These are phyloP conservation scores for Globisporangium orthogonon DNA, from an alignment of 352 stramenopile species.

Conservation along the genomic window DNA sequence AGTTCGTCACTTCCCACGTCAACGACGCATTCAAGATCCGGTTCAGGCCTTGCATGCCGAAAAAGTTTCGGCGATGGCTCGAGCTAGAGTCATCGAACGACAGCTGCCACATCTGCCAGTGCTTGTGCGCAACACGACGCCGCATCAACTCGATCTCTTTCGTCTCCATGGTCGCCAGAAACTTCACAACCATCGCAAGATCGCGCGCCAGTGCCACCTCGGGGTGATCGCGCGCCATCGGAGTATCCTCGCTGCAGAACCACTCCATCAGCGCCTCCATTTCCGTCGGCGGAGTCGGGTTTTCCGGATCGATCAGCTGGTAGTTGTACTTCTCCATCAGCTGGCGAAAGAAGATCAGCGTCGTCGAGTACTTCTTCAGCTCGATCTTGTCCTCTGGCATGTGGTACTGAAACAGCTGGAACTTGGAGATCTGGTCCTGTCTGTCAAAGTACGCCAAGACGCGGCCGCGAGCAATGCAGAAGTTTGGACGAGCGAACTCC, in stretches of 20 bases:
- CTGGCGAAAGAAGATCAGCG: constrained; percentile 79
- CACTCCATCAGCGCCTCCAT: constrained; percentile 90
- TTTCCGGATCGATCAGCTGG: constrained; percentile 73
- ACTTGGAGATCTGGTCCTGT: constrained; percentile 44
- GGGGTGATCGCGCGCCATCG: constrained; percentile 75
- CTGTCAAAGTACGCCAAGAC: constrained; percentile 81
- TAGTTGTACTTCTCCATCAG: constrained; percentile 86
- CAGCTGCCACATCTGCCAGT: constrained; percentile 87
- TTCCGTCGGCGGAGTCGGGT: constrained; percentile 77
- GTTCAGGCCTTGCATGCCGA: constrained; percentile 62
- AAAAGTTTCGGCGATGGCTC: constrained; percentile 72
- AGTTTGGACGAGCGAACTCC: constrained; percentile 78
- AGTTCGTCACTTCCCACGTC: constrained; percentile 87
- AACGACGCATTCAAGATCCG: constrained; percentile 54
- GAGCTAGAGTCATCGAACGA: constrained; percentile 83
- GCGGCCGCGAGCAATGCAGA: constrained; percentile 60
- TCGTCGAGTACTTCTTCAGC: constrained; percentile 86
- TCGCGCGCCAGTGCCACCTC: constrained; percentile 78
- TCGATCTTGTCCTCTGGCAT: constrained; percentile 88
- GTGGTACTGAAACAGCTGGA: constrained; percentile 81
- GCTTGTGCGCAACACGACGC: constrained; percentile 55
- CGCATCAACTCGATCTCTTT: constrained; percentile 88
- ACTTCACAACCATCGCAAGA: constrained; percentile 83
- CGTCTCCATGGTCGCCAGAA: constrained; percentile 86
- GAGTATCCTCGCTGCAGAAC: constrained; percentile 73